Conservation (phyloP, 2,329 filamentous ascomycete genomes). For the Cercospora berteroae region DNA sequence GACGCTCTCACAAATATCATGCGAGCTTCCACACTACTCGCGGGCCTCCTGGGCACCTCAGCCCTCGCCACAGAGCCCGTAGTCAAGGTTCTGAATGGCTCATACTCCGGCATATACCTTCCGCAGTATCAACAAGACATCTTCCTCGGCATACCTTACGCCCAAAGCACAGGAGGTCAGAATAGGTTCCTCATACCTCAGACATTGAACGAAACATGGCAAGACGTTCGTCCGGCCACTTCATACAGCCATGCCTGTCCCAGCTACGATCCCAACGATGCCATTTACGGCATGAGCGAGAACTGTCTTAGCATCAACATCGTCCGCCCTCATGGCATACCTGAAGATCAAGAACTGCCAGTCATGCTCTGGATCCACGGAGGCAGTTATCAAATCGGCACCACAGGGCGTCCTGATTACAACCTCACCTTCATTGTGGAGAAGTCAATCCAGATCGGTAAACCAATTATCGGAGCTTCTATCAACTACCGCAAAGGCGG, state of each 20-base stretch:
- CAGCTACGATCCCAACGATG: constrained; percentile 16
- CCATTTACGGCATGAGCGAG: constrained; percentile 36
- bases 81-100: constrained; percentile 39
- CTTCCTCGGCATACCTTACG: constrained; percentile 46
- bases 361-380: constrained; percentile 60
- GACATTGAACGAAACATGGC: constrained; percentile 22
- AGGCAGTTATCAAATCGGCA: constrained; percentile 25
- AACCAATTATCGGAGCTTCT: constrained; percentile 57
- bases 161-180: constrained; percentile 37
- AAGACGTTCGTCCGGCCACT: constrained; percentile 14
- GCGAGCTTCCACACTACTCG: not conserved
- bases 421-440: constrained; percentile 62
- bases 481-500: constrained; percentile 65
- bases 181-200: constrained; percentile 36
- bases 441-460: constrained; percentile 41
- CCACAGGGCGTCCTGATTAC: constrained; percentile 42
- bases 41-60: not conserved
- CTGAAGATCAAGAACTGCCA: constrained; percentile 47
- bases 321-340: constrained; percentile 52
- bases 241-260: constrained; percentile 26
- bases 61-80: constrained; percentile 1
- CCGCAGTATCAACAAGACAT: constrained; percentile 46
- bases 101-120: constrained; percentile 41
- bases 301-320: constrained; percentile 64
- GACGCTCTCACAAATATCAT: not conserved